phyloP scores from a whole-genome alignment of 192 early-diverging fungal genomes.

The Dimargaris cristalligena region DNA sequence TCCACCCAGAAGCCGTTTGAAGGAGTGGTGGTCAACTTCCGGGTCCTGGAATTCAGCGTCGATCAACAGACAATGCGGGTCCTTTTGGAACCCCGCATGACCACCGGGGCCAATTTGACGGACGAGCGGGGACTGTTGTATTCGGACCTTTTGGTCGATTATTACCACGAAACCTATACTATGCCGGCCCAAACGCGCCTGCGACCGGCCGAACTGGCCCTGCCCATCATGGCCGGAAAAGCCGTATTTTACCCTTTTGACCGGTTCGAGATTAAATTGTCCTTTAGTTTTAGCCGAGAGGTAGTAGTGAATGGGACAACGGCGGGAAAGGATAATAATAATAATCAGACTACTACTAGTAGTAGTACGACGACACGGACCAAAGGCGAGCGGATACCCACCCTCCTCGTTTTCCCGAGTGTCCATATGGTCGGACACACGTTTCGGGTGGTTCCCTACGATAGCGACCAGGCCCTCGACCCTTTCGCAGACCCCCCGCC shows the following conservation, averaged over 20 bases:
- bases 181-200: neutral
- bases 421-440: neutral
- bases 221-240: neutral
- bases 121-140: neutral
- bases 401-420: neutral
- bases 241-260: neutral
- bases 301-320: no score
- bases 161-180: neutral
- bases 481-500: no score
- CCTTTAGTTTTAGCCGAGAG: no score
- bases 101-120: neutral
- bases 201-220: neutral
- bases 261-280: neutral
- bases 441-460: neutral
- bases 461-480: no score
- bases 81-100: neutral
- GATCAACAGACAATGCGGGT: no score
- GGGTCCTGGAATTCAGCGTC: no score
- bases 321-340: no score
- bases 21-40: no score
- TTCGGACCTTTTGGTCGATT: neutral
- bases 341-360: no score
- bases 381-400: neutral
- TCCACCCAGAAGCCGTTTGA: no score
- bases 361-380: no score